Evolutionary conservation across 2,329 filamentous ascomycete genomes (phyloP), one percentile per base, ranked within the genome.

Genomic region (Aspergillus ochraceoroseus): DNA sequence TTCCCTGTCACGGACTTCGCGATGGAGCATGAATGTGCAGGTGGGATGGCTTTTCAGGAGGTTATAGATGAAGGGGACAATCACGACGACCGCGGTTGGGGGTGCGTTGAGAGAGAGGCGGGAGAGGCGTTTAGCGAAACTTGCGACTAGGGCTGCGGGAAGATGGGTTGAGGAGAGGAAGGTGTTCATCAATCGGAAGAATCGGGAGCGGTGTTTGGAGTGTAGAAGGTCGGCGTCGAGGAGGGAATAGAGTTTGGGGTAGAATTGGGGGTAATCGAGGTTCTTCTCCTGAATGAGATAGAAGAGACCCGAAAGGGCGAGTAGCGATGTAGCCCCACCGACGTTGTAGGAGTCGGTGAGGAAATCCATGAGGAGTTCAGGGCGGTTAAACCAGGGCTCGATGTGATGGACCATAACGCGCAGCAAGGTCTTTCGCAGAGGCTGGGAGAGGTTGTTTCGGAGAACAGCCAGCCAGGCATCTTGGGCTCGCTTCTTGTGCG

Each of bases 21-120:
- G 81, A 63, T 98, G 94, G 52, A 98, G 79, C 88, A 98, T 94
- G 57, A 95, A 96, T 0, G 90, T 94, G 59, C 87, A 94, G 1
- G 82, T 80, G 1, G 90, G 90, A 61, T 98, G 92, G 51, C 77
- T 78, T 65, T 87, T 92, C 62, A 98, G 76, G 53, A 95, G 76
- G 66, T 98, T 98, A 72, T 98, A 98, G 36, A 90, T 82, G 81
- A 87, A 95, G 0, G 92, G 94, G 7, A 96, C 75, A 31, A 95
- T 81, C 38, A 82, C 83, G 11, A 96, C 89, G 38, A 96, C 84
- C 19, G 87, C 89, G 22, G 86, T 81, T 2, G 94, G 92, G 2
- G 94, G 90, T 0, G 87, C 89, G 57, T 86, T 82, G n/a, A 98
- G 75, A 11, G 86, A 79, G 25, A 96, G 73, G 37, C 90, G 77